These are phyloP conservation scores for Closterium sp. DNA, from an alignment of 139 green algal genomes.

Conservation along the genomic window DNA sequence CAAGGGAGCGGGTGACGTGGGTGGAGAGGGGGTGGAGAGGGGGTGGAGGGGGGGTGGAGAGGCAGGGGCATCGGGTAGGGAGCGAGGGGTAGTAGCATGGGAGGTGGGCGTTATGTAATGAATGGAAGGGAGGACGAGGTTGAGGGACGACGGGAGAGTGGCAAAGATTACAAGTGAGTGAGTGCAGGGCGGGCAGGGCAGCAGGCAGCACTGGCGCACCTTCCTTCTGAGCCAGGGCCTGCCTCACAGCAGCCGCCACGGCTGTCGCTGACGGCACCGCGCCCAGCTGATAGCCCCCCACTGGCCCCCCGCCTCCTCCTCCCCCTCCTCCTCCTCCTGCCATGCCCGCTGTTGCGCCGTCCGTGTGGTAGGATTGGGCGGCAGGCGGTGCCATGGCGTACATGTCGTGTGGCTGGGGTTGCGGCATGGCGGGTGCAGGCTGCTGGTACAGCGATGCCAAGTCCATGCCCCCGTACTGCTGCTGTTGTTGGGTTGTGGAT, in stretches of 20 bases:
- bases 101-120: too few species aligned
- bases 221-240: constrained; percentile 5
- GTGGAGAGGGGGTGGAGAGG: too few species aligned
- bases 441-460: background rate
- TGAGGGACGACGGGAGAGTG: too few species aligned
- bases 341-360: background rate
- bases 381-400: background rate
- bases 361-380: background rate
- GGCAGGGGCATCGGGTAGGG: too few species aligned
- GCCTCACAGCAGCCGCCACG: background rate
- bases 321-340: too few species aligned
- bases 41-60: too few species aligned
- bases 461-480: background rate
- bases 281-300: background rate
- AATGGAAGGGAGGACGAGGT: too few species aligned
- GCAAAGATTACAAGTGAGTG: too few species aligned
- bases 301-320: background rate
- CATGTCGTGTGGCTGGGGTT: background rate
- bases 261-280: background rate
- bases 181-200: background rate
- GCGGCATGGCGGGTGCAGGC: background rate
- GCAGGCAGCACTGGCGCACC: background rate
- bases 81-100: too few species aligned
- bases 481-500: too few species aligned
- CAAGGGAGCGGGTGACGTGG: too few species aligned